Evolutionary conservation across 2,329 filamentous ascomycete genomes (phyloP), one percentile per base, ranked within the genome.

Genomic region (Cercospora citrullina): DNA sequence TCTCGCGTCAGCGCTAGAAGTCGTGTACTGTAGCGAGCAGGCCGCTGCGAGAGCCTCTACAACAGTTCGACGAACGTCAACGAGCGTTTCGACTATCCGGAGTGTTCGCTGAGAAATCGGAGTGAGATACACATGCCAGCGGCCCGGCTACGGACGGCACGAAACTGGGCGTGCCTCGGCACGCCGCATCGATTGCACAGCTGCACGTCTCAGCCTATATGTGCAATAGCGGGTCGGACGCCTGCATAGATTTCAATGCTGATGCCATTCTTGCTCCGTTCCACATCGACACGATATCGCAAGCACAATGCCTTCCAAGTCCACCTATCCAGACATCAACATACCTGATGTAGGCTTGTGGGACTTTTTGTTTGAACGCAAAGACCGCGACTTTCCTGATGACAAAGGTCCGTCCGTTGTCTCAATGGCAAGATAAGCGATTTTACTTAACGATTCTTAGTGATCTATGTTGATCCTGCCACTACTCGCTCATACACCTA

Each of bases 331-430:
- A 1, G 78, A 84, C 4, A 74, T 95, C 45, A 82, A 88, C 33
- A 89, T 97, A 57, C 93, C 94, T 0, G 81, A 90, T 72, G 80
- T 89, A 65, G 93, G 96, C 78, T 77, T 96, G 62, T 97, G 91
- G 91, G 85, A 85, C 1, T 89, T 93, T 68, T 81, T 95, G 57
- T 93, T 96, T 75, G 89, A 93, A 74, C 83, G 85, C 67, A 88
- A 87, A 71, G 84, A 90, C 71, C 87, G 81, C 73, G 79, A 82
- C 3, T 96, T 87, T 75, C 84, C 90, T 0, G 90, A 93, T 72
- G 85, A 91, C 75, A 92, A 94, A 83, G 85, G 92, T 93, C 80
- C 65, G 63, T 42, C 8, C 65, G 63, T 42, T 7, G 8, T 16
- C 12, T 3, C 10, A 55, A 16, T n/a, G 18, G 6, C 28, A 10